Evolutionary conservation across 768 basidiomycete genomes (phyloP), one percentile per base, ranked within the genome.

Genomic region (Naganishia friedmannii): DNA sequence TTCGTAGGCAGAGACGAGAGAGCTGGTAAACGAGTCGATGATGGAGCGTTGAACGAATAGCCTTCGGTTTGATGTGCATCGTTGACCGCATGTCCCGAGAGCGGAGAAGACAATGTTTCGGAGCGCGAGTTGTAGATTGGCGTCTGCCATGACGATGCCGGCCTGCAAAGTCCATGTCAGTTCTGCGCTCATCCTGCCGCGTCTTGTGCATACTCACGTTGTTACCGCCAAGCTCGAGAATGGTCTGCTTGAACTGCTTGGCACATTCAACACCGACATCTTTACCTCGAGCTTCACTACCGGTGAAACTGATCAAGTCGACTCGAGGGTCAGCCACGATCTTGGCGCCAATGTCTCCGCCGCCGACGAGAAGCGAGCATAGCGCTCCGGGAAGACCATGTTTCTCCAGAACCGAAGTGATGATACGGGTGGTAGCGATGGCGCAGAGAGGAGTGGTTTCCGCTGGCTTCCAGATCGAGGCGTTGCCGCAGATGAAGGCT

Each of bases 381-480:
- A 89, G 87, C 17, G 92, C 92, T 2, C 92, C 92, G 1, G 91
- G 90, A 12, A 96, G 83, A 39, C 87, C 87, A 77, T 97, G 93
- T 69, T 81, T 84, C 80, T 93, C 90, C 70, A 98, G 84, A 17
- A 97, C 90, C 34, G 83, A 79, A 23, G 92, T 84, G 29, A 98
- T 84, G 74, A 97, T 91, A 78, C 87, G 88, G 28, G 91, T 93
- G 28, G 93, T 86, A 0, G 94, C 95, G 69, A 98, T 89, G n/a
- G 93, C 85, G 78, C 89, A 94, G 42, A 95, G 82, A 3, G 94
- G 89, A 0, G 94, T 97, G 2, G 86, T 90, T 1, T 89, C 91
- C 0, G 93, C 90, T 8, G 94, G 94, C 78, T 97, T 97, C 94
- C 94, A 97, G 55, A 98, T 80, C 0, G 92, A 94, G 1, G 92